Evolutionary conservation across 768 basidiomycete genomes (phyloP), one percentile per base, ranked within the genome.

Genomic region (Macrolepiota albuminosa): DNA sequence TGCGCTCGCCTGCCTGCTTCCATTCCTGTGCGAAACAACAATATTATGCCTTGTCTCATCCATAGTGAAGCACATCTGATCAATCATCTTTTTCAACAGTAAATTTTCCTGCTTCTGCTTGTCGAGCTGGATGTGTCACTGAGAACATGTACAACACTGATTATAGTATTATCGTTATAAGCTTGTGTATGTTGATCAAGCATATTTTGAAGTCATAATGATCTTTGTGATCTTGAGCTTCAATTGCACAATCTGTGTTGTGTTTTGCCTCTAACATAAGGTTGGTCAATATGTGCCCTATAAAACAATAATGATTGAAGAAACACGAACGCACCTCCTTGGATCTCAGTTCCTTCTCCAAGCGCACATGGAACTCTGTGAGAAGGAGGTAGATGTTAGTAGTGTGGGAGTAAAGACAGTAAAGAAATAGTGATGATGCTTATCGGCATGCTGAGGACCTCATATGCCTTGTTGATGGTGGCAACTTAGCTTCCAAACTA

Each of bases 41-140:
- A 77, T 75, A 50, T 71, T 75, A 55, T 75, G 84, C 43, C 93
- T 81, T 79, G 95, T 84, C 73, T 95, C 93, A 65, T 98, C 95
- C 81, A 98, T 85, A 67, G 97, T 95, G 64, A 89, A 96, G 34
- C 92, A 81, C 84, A 97, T 88, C 50, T 93, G 83, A 70, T 97
- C 95, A 65, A 98, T 98, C 2, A 95, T 21, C 21, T 21, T 21
- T 21, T 21, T 21, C 21, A 21, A 21, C 21, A 21, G 21, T 21
- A 21, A 21, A 21, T 21, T 21, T 21, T 21, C 21, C 21, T 21
- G 21, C 21, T 21, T 21, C 21, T 21, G 21, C 21, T 90, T 88
- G 60, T 95, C 93, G 40, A 97, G 81, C 60, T 85, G 82, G 0
- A 78, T 81, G 56, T 91, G 87, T 1, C 33, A 36, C 7, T n/a